Percentiles rank a stretch among this genome's conserved stretches.
phyloP scores from a whole-genome alignment of 805 yeast genomes.

The Candida dajiaensis region DNA sequence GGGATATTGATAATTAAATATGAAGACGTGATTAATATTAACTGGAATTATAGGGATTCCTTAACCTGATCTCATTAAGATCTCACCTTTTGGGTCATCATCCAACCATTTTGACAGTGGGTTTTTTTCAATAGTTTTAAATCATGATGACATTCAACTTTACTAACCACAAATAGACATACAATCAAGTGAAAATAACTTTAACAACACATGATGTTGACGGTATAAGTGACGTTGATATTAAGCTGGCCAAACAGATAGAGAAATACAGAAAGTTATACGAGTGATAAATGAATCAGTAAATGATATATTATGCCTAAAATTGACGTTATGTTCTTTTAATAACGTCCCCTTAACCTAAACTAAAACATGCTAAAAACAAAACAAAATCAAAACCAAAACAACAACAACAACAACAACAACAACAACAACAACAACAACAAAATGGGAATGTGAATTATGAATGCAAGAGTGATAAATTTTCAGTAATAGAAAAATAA shows the following conservation, averaged over 20 bases:
- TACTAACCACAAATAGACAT: constrained; percentile 27
- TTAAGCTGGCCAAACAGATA: constrained; percentile 47
- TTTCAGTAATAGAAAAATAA: too few relatives aligned
- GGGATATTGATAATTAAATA: too few relatives aligned
- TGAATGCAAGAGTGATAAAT: too few relatives aligned
- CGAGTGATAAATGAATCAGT: background rate
- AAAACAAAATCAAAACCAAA: background rate
- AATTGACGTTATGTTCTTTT: too few relatives aligned
- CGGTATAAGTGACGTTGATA: constrained; percentile 49
- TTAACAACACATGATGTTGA: constrained; percentile 62
- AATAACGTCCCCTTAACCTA: background rate
- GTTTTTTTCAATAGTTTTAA: background rate
- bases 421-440: too few relatives aligned
- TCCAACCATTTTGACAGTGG: constrained; percentile 52
- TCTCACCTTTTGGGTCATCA: constrained; percentile 62
- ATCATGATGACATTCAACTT: background rate
- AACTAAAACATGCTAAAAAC: background rate
- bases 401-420: too few relatives aligned
- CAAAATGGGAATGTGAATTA: too few relatives aligned
- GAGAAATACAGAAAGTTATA: constrained; percentile 27
- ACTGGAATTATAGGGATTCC: too few relatives aligned
- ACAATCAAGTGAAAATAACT: constrained; percentile 48
- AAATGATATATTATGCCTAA: background rate
- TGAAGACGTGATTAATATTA: too few relatives aligned
- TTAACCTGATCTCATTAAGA: constrained; percentile 50